Evolutionary conservation across 139 green algal species (phyloP), one percentile per base, ranked within the genome.

Genomic region (Tetraselmis chui): DNA sequence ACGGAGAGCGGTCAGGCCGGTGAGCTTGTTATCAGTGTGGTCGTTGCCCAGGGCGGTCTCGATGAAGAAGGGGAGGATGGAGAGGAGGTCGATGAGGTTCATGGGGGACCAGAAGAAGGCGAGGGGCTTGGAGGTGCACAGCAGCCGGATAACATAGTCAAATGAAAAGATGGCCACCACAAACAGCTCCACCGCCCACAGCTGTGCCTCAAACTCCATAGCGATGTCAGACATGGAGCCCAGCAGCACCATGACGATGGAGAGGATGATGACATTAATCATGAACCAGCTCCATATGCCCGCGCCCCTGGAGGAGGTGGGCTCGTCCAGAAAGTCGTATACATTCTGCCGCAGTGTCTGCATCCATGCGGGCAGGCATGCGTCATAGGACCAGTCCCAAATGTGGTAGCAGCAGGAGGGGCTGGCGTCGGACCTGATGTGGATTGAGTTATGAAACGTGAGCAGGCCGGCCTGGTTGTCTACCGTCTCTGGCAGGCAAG

Each of bases 41-140:
- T 27, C 23, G 23, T 23, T 28, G 25, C n/a, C 83, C 1, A 67
- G 45, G 1, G 26, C 30, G 27, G 83, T 28, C 2, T 80, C 76
- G 29, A 89, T 59, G 82, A 87, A 89, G 81, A 84, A 91, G 0
- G 87, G 87, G 59, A 89, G 24, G 58, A 91, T 80, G 1, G 85
- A 59, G 28, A 88, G 29, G 0, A 91, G 80, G 83, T 91, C 87
- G 31, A 91, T 82, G 32, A 89, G 76, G 79, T 91, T 91, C 59
- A 91, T 79, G 0, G 87, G 82, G 28, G 45, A 75, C 0, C 80
- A 23, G 1, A 90, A 29, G 77, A 88, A 90, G 2, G 75, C 76
- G 29, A 78, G 18, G 32, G 78, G 79, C 59, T 84, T 81, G 29
- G 86, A 79, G 5, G 78, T 29, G 22, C 58, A 81, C 1, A 84